phyloP scores from a whole-genome alignment of 1,284 basidiomycete genomes.

The Trichosporon sp. region DNA sequence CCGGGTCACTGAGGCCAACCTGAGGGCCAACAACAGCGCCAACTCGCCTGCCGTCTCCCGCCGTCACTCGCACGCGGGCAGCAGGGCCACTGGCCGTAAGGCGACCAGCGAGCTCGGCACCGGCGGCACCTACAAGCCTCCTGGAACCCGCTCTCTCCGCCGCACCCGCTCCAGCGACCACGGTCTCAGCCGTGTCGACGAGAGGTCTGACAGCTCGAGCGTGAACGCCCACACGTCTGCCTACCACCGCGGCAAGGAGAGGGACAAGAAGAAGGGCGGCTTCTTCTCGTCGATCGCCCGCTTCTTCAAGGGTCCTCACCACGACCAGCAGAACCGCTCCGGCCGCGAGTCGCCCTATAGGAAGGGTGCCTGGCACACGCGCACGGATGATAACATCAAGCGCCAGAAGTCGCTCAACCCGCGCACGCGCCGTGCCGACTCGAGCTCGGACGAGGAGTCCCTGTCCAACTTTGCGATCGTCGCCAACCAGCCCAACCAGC shows the following conservation, averaged over 20 bases:
- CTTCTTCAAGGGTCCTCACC: conserved; percentile 35
- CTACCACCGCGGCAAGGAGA: neutral
- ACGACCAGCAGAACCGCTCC: conserved; percentile 14
- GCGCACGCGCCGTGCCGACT: conserved; percentile 29
- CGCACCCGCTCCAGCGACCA: conserved; percentile 39
- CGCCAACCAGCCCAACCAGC: conserved; percentile 32
- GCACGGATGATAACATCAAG: conserved; percentile 44
- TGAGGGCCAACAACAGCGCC: neutral
- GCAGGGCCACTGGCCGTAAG: neutral
- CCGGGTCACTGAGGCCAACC: neutral
- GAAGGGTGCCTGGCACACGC: conserved; percentile 37
- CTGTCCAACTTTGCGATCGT: conserved; percentile 38
- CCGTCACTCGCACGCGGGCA: neutral
- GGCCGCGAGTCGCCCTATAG: conserved; percentile 31
- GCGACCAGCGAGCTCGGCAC: conserved; percentile 39
- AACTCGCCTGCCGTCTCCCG: neutral
- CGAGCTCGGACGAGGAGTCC: conserved; percentile 37
- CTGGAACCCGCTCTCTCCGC: conserved; percentile 18
- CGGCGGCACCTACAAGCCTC: conserved; percentile 6
- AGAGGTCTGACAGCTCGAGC: neutral
- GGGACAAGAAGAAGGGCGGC: conserved; percentile 37
- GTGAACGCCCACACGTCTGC: conserved; percentile 21
- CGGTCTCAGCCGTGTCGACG: neutral
- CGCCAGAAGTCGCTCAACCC: conserved; percentile 21
- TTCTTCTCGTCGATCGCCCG: conserved; percentile 43